These are phyloP conservation scores for Ensete glaucum DNA, from an alignment of 176 grass and related monocot genomes.

Conservation along the genomic window DNA sequence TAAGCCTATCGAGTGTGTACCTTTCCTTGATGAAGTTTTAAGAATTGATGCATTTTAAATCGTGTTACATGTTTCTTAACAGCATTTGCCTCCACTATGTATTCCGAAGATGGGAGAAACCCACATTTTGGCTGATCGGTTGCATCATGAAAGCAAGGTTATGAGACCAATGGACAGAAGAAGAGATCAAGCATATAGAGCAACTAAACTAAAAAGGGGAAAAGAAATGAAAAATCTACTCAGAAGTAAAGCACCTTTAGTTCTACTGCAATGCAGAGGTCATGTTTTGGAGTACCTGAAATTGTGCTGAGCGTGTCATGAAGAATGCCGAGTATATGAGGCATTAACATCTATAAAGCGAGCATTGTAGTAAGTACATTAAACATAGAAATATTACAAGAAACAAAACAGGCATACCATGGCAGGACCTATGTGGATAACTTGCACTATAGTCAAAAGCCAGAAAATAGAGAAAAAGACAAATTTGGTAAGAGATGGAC, in stretches of 20 bases:
- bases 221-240: conserved; percentile 8
- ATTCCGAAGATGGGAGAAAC: conserved; percentile 87
- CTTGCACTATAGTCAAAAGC: no score
- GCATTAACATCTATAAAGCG: conserved; percentile 1
- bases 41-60: conserved; percentile 87
- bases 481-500: no score
- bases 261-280: conserved; percentile 71
- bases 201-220: conserved; percentile 19
- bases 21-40: conserved; percentile 67
- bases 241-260: conserved; percentile 59
- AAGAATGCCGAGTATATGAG: conserved; percentile 16
- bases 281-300: conserved; percentile 44
- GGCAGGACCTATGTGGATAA: no score
- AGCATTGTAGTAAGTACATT: no score
- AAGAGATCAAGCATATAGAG: conserved; percentile 16
- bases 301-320: not conserved
- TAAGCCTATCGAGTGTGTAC: conserved; percentile 26
- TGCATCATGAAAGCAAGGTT: conserved; percentile 4
- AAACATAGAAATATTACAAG: no score
- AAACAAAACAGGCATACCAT: no score
- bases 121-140: conserved; percentile 77
- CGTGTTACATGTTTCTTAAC: conserved; percentile 79
- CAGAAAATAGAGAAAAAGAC: no score
- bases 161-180: conserved; percentile 15
- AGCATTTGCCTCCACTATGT: conserved; percentile 58